Evolutionary conservation across 305 asterid species (phyloP).

Genomic region (Fraxinus sp.): DNA sequence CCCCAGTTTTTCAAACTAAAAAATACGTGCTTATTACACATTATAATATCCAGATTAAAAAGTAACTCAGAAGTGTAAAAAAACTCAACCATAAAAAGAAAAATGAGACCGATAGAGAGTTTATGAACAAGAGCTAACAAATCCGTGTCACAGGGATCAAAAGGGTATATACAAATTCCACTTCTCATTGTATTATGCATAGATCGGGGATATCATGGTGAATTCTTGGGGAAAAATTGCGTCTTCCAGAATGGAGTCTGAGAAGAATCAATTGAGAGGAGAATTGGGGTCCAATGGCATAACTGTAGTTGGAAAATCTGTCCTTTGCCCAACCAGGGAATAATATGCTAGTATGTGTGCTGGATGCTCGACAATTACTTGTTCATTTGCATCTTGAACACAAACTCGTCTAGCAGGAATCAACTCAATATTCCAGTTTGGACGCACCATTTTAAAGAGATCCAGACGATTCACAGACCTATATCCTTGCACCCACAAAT

Average conservation of each 20-base stretch:
- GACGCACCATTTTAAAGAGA: conserved; percentile 66
- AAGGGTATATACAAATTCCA: neutral
- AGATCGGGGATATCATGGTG: neutral
- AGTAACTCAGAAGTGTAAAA: neutral
- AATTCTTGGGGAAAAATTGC: neutral
- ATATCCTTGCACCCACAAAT: conserved; percentile 93
- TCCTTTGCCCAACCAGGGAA: conserved; percentile 86
- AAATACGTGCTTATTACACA: conserved; percentile 27
- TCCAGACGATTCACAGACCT: conserved; percentile 47
- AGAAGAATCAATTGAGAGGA: conserved; percentile 6
- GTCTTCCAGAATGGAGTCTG: neutral
- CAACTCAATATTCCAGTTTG: conserved; percentile 86
- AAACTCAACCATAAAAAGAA: neutral
- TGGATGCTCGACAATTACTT: conserved; percentile 47
- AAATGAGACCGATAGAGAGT: neutral
- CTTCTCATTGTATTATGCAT: neutral
- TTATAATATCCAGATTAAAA: conserved; percentile 6
- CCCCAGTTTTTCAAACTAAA: neutral
- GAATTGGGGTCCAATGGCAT: conserved; percentile 37
- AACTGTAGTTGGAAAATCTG: conserved; percentile 66
- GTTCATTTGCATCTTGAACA: conserved; percentile 35
- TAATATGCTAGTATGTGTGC: conserved; percentile 94
- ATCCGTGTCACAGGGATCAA: neutral
- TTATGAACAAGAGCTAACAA: conserved; percentile 22
- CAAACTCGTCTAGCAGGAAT: conserved; percentile 61